Conservation (phyloP, 2,329 filamentous ascomycete genomes). For the Phialocephala sp. region DNA sequence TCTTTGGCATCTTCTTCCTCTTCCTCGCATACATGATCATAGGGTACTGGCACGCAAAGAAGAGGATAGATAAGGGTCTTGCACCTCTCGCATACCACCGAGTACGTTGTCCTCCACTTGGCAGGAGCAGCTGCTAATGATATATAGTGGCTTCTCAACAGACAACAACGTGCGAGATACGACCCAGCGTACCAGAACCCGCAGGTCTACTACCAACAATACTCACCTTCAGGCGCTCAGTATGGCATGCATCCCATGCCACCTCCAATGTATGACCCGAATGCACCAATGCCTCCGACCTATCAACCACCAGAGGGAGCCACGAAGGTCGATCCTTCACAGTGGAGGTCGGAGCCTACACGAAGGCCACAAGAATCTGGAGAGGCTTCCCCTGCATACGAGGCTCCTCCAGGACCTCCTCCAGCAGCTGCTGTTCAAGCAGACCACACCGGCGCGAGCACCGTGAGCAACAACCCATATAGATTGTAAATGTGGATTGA, state of each 20-base stretch:
- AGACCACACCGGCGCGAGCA: conserved; percentile 43
- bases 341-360: conserved; percentile 46
- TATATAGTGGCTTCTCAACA: conserved; percentile 41
- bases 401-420: conserved; percentile 57
- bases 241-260: conserved; percentile 59
- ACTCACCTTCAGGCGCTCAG: conserved; percentile 43
- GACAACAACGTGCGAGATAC: conserved; percentile 38
- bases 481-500: conserved; percentile 31
- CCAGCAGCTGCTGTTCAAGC: conserved; percentile 43
- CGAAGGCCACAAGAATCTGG: conserved; percentile 37
- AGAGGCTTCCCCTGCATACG: conserved; percentile 45
- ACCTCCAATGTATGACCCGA: conserved; percentile 62
- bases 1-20: conserved; percentile 64
- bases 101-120: conserved; percentile 49
- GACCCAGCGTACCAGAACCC: conserved; percentile 55
- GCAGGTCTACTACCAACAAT: conserved; percentile 48
- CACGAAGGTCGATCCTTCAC: conserved; percentile 60
- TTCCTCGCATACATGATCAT: conserved; percentile 67
- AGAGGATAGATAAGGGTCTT: conserved; percentile 68
- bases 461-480: conserved; percentile 43
- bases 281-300: conserved; percentile 55
- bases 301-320: conserved; percentile 58
- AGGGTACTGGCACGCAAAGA: conserved; percentile 73
- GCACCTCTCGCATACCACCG: conserved; percentile 73
- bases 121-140: conserved; percentile 27